A percentile compares a stretch with the other conserved stretches of the same genome.
Conservation (phyloP, 2,329 filamentous ascomycete species). For the Shiraia bambusicola region DNA sequence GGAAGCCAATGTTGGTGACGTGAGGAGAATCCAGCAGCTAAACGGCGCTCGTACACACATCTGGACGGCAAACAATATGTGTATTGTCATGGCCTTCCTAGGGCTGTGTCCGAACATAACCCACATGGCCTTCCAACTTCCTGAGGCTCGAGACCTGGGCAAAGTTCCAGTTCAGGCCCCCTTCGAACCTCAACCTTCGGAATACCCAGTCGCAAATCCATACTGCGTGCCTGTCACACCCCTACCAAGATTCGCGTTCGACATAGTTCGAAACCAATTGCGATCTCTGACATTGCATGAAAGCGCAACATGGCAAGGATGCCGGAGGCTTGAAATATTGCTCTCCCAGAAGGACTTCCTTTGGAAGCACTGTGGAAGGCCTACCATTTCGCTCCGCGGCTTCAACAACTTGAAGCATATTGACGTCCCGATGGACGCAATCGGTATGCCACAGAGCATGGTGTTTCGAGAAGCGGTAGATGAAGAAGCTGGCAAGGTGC, state of each 20-base stretch:
- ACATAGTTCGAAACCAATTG: conserved; percentile 8
- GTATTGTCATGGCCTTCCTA: conserved; percentile 14
- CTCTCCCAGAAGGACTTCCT: conserved; percentile 1
- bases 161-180: too few relatives aligned
- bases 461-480: conserved; percentile 1
- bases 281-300: conserved; percentile 14
- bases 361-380: conserved; percentile 13
- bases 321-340: conserved; percentile 10
- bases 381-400: conserved; percentile 10
- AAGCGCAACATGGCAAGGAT: conserved; percentile 11
- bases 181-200: not conserved
- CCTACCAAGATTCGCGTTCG: conserved; percentile 10
- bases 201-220: conserved; percentile 2
- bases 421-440: conserved; percentile 10
- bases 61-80: conserved; percentile 8
- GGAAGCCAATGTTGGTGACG: not conserved
- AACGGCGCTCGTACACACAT: not conserved
- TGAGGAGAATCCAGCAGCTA: conserved; percentile 3
- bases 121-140: conserved; percentile 13
- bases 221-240: conserved; percentile 3
- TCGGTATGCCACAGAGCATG: conserved; percentile 7
- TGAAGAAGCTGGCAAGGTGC: not conserved
- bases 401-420: conserved; percentile 10
- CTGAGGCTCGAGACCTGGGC: conserved; percentile 2
- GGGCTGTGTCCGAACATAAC: conserved; percentile 15